phyloP scores from a whole-genome alignment of 1,139 yeast genomes.

The Hansenula lynferdii region DNA sequence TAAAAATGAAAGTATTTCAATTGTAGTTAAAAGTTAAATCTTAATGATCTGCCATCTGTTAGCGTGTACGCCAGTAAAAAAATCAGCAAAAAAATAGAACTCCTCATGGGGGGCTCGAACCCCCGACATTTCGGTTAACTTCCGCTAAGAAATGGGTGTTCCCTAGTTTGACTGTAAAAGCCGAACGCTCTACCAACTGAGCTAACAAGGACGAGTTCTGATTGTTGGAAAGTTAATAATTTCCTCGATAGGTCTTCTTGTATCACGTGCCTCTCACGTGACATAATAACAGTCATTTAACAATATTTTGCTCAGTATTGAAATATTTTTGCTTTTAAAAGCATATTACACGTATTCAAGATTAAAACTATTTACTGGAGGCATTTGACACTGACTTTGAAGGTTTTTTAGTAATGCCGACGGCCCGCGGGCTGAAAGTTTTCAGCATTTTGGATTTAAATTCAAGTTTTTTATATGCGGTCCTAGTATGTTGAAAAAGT shows the following conservation, averaged over 20 bases:
- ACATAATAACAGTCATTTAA: background rate
- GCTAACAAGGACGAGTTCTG: conserved; percentile 20
- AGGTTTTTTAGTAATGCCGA: no score
- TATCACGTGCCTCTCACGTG: background rate
- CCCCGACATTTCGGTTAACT: conserved; percentile 20
- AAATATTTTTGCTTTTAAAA: no score
- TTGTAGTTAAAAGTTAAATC: no score
- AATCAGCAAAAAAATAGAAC: conserved; percentile 8
- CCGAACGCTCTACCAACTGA: conserved; percentile 21
- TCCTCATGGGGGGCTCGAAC: conserved; percentile 22
- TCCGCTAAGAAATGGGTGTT: conserved; percentile 10
- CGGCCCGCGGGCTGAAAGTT: no score
- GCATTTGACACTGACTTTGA: no score
- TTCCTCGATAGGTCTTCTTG: background rate
- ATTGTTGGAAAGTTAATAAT: background rate
- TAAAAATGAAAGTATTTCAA: no score
- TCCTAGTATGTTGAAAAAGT: no score
- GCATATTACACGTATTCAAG: no score
- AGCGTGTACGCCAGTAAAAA: background rate
- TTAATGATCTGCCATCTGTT: no score
- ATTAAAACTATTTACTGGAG: no score
- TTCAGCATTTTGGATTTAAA: no score
- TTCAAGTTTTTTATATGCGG: no score
- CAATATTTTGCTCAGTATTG: background rate
- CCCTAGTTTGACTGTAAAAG: conserved; percentile 15